These are phyloP conservation scores for Podaxis rugospora DNA, from an alignment of 768 basidiomycete genomes.

Conservation along the genomic window DNA sequence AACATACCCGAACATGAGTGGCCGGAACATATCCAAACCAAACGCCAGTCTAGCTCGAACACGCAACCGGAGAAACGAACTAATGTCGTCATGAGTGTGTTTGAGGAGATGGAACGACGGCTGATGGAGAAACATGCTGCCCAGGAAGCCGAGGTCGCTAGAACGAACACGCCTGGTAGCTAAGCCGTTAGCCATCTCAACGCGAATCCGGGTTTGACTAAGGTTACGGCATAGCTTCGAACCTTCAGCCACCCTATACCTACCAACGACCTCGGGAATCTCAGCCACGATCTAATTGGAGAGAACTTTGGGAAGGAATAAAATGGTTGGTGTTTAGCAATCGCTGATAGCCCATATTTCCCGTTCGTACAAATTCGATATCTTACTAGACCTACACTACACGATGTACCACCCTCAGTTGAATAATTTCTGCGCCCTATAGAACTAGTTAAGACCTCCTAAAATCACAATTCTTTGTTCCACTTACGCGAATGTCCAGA, in stretches of 20 bases:
- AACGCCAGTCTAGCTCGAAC: neutral
- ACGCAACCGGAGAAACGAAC: constrained; percentile 18
- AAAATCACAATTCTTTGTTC: neutral
- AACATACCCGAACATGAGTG: constrained; percentile 57
- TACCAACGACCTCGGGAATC: constrained; percentile 12
- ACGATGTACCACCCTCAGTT: neutral
- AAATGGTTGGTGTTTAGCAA: constrained; percentile 49
- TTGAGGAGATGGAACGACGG: constrained; percentile 65
- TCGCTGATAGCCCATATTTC: constrained; percentile 29
- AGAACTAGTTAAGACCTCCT: neutral
- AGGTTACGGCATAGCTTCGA: constrained; percentile 2
- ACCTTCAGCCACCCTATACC: constrained; percentile 2
- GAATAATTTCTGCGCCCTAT: constrained; percentile 1
- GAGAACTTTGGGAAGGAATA: constrained; percentile 38
- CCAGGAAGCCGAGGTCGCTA: constrained; percentile 20
- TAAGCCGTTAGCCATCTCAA: constrained; percentile 9
- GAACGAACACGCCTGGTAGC: neutral
- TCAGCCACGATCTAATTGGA: constrained; percentile 13
- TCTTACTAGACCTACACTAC: constrained; percentile 13
- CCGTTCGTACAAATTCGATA: constrained; percentile 39
- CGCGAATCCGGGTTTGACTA: neutral
- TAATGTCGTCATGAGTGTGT: constrained; percentile 51
- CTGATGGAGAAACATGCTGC: constrained; percentile 43
- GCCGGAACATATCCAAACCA: constrained; percentile 49
- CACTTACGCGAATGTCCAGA: constrained; percentile 57